These are phyloP conservation scores for Pilasporangium apinafurcum DNA, from an alignment of 352 stramenopile genomes.

Conservation along the genomic window DNA sequence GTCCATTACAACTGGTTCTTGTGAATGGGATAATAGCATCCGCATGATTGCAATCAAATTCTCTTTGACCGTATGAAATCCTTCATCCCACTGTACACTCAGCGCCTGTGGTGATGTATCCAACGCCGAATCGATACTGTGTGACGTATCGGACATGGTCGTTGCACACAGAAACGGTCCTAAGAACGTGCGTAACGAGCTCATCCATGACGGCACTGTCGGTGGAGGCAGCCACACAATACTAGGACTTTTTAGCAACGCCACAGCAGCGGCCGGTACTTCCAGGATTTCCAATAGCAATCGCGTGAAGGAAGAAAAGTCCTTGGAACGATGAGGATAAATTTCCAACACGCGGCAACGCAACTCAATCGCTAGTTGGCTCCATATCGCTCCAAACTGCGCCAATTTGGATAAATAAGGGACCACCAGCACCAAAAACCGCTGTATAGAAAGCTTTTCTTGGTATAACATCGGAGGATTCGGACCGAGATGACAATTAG, in stretches of 20 bases:
- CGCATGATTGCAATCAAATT: slow-evolving; percentile 23
- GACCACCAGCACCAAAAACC: slow-evolving; percentile 35
- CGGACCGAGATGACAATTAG: slow-evolving; percentile 16
- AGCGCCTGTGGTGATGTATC: slow-evolving; percentile 19
- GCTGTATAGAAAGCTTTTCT: slow-evolving; percentile 7
- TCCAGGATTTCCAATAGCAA: slow-evolving; percentile 42
- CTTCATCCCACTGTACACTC: slow-evolving; percentile 41
- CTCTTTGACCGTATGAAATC: slow-evolving; percentile 23
- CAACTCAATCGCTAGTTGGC: slow-evolving; percentile 36
- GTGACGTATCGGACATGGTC: slow-evolving; percentile 55
- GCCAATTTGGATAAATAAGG: slow-evolving; percentile 9
- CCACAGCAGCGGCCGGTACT: slow-evolving; percentile 23
- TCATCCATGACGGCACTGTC: slow-evolving; percentile 47
- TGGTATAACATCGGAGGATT: neutral
- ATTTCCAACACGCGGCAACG: slow-evolving; percentile 44
- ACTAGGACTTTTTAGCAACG: slow-evolving; percentile 22
- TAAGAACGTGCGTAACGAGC: slow-evolving; percentile 34
- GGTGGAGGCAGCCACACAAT: too few relatives aligned
- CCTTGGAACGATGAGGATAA: slow-evolving; percentile 36
- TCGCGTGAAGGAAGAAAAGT: slow-evolving; percentile 23
- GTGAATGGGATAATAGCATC: slow-evolving; percentile 21
- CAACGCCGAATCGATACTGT: slow-evolving; percentile 32
- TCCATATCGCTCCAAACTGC: slow-evolving; percentile 12
- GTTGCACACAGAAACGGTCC: slow-evolving; percentile 60
- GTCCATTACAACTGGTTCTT: slow-evolving; percentile 45